Evolutionary conservation across 2,329 filamentous ascomycete species (phyloP).

Genomic region (Knufia petricola): DNA sequence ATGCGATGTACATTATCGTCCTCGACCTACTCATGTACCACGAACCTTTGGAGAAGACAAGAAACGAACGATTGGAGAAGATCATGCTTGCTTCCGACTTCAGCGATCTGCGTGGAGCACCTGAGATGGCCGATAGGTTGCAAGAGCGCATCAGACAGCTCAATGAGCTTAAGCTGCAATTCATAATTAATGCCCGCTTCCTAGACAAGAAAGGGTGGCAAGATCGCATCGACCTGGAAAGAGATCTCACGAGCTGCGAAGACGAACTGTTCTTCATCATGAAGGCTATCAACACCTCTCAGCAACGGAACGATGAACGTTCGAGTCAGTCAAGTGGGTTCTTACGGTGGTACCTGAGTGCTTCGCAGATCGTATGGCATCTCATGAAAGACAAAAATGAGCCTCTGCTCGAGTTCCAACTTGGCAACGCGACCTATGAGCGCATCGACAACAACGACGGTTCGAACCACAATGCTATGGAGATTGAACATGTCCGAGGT

Average conservation of each 20-base stretch:
- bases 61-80: slow-evolving; percentile 88
- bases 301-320: slow-evolving; percentile 70
- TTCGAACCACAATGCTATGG: slow-evolving; percentile 85
- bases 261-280: slow-evolving; percentile 99
- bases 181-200: slow-evolving; percentile 81
- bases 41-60: slow-evolving; percentile 93
- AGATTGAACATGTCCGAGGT: slow-evolving; percentile 78
- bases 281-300: slow-evolving; percentile 97
- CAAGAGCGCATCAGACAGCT: slow-evolving; percentile 89
- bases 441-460: slow-evolving; percentile 95
- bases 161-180: slow-evolving; percentile 92
- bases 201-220: slow-evolving; percentile 86
- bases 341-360: slow-evolving; percentile 86
- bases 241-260: slow-evolving; percentile 78
- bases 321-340: slow-evolving; percentile 66
- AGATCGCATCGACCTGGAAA: slow-evolving; percentile 78
- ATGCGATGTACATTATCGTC: slow-evolving; percentile 95
- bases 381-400: slow-evolving; percentile 78
- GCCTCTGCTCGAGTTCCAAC: slow-evolving; percentile 83
- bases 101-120: slow-evolving; percentile 86
- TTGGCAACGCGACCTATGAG: slow-evolving; percentile 85
- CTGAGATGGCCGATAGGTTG: slow-evolving; percentile 81
- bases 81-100: slow-evolving; percentile 99
- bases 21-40: slow-evolving; percentile 91
- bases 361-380: slow-evolving; percentile 94